phyloP scores from a whole-genome alignment of 257 asterid species.

The Petunia secreta region DNA sequence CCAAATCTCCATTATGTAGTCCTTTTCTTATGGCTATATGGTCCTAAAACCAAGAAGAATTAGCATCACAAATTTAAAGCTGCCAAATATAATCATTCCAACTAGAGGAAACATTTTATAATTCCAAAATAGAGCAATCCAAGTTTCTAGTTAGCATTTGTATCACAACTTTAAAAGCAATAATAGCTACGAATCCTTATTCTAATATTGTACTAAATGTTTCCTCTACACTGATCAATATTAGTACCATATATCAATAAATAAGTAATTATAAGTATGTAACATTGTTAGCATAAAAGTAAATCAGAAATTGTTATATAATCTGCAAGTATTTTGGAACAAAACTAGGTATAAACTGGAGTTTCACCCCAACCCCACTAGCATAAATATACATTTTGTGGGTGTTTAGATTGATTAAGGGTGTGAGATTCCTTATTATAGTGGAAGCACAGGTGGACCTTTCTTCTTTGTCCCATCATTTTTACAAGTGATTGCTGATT shows the following conservation, averaged over 20 bases:
- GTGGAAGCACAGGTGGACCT: slow-evolving; percentile 6
- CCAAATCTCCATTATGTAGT: background rate
- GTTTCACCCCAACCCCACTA: background rate
- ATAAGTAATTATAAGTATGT: no score
- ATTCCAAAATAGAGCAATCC: background rate
- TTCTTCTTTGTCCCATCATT: slow-evolving; percentile 11
- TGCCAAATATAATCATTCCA: background rate
- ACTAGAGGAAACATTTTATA: background rate
- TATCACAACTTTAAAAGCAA: background rate
- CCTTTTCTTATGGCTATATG: background rate
- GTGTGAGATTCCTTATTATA: background rate
- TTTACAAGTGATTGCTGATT: background rate
- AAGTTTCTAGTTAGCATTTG: background rate
- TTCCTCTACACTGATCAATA: no score
- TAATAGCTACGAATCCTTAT: background rate
- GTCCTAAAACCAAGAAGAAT: background rate
- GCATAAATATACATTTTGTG: background rate
- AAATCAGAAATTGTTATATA: background rate
- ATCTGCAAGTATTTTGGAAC: background rate
- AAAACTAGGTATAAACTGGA: background rate
- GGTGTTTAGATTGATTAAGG: background rate
- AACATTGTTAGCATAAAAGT: no score
- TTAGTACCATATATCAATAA: no score
- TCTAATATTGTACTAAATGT: no score
- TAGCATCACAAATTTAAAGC: background rate